Conservation (phyloP, 1,139 yeast genomes). For the Pichia sp. region DNA sequence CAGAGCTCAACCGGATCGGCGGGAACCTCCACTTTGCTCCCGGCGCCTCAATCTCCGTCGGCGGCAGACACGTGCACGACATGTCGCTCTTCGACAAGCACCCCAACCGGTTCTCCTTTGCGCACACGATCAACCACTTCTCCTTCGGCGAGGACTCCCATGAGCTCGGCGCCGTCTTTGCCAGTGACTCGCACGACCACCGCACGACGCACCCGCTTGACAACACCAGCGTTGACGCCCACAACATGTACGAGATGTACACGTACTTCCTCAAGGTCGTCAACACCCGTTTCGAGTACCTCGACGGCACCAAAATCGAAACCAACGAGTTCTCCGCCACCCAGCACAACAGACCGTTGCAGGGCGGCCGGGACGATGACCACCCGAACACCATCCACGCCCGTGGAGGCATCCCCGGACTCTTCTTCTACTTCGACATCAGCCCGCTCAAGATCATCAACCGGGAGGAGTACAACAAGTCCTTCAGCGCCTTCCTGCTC, state of each 20-base stretch:
- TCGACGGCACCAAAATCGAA: slow-evolving; percentile 52
- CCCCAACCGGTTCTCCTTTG: slow-evolving; percentile 56
- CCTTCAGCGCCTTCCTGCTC: slow-evolving; percentile 82
- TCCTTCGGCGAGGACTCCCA: slow-evolving; percentile 71
- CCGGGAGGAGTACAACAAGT: slow-evolving; percentile 68
- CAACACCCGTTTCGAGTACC: slow-evolving; percentile 76
- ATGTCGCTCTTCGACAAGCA: slow-evolving; percentile 61
- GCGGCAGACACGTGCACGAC: slow-evolving; percentile 76
- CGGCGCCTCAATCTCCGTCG: slow-evolving; percentile 60
- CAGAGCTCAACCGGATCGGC: slow-evolving; percentile 76
- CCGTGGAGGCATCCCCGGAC: slow-evolving; percentile 87
- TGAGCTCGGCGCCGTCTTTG: slow-evolving; percentile 22
- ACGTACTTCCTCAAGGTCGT: slow-evolving; percentile 87
- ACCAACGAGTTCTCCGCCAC: slow-evolving; percentile 94
- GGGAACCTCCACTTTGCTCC: slow-evolving; percentile 97
- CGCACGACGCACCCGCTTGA: slow-evolving; percentile 72
- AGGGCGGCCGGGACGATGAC: slow-evolving; percentile 86
- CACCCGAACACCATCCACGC: slow-evolving; percentile 85
- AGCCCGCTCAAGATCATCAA: slow-evolving; percentile 90
- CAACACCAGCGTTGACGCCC: slow-evolving; percentile 40
- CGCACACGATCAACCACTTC: slow-evolving; percentile 73
- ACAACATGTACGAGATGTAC: slow-evolving; percentile 58
- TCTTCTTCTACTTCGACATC: slow-evolving; percentile 83
- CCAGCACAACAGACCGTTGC: slow-evolving; percentile 76
- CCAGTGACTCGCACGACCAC: slow-evolving; percentile 28